phyloP scores from a whole-genome alignment of 2,329 filamentous ascomycete species.

The Neodidymelliopsis sp. region DNA sequence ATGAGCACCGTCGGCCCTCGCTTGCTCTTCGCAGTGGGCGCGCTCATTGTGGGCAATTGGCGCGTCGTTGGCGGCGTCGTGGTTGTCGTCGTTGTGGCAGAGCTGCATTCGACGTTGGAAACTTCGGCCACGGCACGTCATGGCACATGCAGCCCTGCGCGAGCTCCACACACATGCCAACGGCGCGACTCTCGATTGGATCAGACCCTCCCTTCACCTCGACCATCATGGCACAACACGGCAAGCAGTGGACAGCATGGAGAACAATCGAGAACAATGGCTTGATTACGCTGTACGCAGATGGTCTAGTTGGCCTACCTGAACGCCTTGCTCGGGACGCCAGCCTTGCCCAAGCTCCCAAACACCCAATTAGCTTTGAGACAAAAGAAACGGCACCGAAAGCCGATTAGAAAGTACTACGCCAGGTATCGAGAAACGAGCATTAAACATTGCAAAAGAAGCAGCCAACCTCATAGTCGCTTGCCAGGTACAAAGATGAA shows the following conservation, averaged over 20 bases:
- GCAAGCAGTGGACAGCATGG: neutral
- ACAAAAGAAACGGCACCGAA: conserved; percentile 19
- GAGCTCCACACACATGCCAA: conserved; percentile 19
- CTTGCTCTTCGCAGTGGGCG: conserved; percentile 47
- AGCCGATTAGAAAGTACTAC: conserved; percentile 18
- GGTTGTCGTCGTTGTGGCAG: neutral
- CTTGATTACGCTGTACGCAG: conserved; percentile 3
- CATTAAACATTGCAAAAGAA: conserved; percentile 28
- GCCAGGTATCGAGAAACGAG: conserved; percentile 24
- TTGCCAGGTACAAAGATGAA: conserved; percentile 97
- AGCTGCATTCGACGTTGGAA: conserved; percentile 5
- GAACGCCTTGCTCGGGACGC: conserved; percentile 11
- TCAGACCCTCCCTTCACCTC: neutral
- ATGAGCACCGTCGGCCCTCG: conserved; percentile 55
- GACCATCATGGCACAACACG: conserved; percentile 5
- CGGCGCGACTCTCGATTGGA: conserved; percentile 6
- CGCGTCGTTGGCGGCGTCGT: neutral
- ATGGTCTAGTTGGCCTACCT: conserved; percentile 9
- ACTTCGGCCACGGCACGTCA: conserved; percentile 19
- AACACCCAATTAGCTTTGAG: conserved; percentile 2
- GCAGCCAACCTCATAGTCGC: conserved; percentile 61
- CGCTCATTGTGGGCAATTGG: conserved; percentile 41
- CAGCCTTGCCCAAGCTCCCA: neutral
- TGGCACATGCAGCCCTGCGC: conserved; percentile 17
- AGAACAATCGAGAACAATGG: neutral